A percentile compares a stretch with the other conserved stretches of the same genome.
Evolutionary conservation across 1,284 basidiomycete genomes (phyloP).

Genomic region (Entoloma clypeatum): DNA sequence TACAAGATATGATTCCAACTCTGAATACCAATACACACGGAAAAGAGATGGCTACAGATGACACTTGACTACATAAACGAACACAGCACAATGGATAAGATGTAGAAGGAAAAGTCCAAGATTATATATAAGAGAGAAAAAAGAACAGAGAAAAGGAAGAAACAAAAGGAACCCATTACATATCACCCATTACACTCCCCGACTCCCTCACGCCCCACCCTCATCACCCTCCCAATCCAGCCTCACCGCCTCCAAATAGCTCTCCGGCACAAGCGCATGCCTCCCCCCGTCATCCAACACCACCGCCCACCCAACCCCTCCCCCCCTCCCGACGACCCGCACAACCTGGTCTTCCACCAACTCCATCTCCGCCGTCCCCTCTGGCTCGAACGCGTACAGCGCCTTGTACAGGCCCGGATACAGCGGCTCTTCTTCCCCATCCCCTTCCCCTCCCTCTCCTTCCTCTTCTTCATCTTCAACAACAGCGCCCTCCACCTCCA

Average conservation of each 20-base stretch:
- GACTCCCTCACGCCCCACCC: conserved; percentile 21
- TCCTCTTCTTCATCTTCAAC: conserved; percentile 25
- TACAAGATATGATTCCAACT: too few relatives aligned
- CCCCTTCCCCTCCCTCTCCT: conserved; percentile 25
- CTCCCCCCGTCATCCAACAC: conserved; percentile 38
- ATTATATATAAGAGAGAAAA: too few relatives aligned
- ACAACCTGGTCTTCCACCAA: conserved; percentile 68
- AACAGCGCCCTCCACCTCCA: too few relatives aligned
- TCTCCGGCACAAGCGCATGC: conserved; percentile 64
- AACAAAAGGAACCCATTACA: too few relatives aligned
- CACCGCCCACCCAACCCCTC: conserved; percentile 73
- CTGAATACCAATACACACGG: too few relatives aligned
- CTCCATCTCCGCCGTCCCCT: conserved; percentile 72
- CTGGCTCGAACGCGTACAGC: conserved; percentile 65
- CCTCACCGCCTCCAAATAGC: conserved; percentile 55
- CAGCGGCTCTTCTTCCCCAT: conserved; percentile 42
- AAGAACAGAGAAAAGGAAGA: too few relatives aligned
- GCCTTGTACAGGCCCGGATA: conserved; percentile 67
- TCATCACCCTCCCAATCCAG: conserved; percentile 32
- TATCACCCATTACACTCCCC: conserved; percentile 50
- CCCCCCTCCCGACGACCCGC: conserved; percentile 60
- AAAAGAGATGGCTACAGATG: too few relatives aligned
- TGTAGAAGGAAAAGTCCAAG: too few relatives aligned
- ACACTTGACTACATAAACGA: too few relatives aligned
- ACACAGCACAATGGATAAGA: too few relatives aligned